Base-by-base conservation (phyloP, 352 stramenopile species). In the Phytophthora cryptogea region DNA sequence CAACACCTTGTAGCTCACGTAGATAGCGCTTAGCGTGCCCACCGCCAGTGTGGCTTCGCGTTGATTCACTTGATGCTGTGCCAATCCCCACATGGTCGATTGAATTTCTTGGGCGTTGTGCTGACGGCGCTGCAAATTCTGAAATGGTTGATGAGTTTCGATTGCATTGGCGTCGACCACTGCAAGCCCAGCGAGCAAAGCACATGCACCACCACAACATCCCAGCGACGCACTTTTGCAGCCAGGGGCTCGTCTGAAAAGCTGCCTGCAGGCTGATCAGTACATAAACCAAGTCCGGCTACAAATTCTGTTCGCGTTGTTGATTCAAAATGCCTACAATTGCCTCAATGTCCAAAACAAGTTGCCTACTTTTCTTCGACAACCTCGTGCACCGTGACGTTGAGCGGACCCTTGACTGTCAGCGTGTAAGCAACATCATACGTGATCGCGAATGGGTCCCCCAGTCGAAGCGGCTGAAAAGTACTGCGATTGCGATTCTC, bases 401-500 rank as follows among this genome's bases (percentile, higher is more conserved):
- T 48, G 26, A 69, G 51, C n/a, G 44, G 54, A 0, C 74, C 71
- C 32, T 83, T 83, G 7, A 78, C 66, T 3, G 66, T 63, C 2
- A 80, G 43, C 3, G 64, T 56, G 23, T 77, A 52, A 40, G 69
- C 68, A 14, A 68, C 54, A 13, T 71, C 74, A 45, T 76, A 83
- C 11, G 9, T 37, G 32, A 37, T 37, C 10, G 7, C 32, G 32
- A 37, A 37, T n/a, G 32, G 32, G 32, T 60, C 27, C 27, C 26
- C 23, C 0, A 43, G 13, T 68, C 42, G 39, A 83, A 74, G 31
- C 63, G 61, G 46, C 53, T 69, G 39, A 72, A 54, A 3, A 76
- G 27, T 23, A 52, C 41, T 4, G 68, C 64, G n/a, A 68, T 63
- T 27, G 56, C 58, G 8, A 73, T 67, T 51, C 72, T 70, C 43